Evolutionary conservation across 1,139 yeast species (phyloP).

Genomic region (Lodderomyces oxycetoniae): DNA sequence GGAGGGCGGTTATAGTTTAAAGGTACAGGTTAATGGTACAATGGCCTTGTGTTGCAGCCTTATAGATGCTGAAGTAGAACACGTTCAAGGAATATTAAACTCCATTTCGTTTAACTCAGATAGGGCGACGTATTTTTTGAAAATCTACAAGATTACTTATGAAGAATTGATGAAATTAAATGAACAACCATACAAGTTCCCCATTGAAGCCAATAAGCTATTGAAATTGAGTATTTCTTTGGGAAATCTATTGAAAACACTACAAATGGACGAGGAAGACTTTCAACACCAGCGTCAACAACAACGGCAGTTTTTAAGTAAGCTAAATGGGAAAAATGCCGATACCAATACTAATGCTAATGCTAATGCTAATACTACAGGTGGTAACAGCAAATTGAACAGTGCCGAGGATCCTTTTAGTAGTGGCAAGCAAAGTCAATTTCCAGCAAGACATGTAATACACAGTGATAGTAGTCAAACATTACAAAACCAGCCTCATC

Average conservation of each 20-base stretch:
- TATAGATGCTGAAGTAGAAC: constrained; percentile 26
- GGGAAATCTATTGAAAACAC: constrained; percentile 38
- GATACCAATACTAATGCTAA: background rate
- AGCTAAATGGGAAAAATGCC: constrained; percentile 4
- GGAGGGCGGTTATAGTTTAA: too few species aligned
- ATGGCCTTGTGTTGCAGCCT: too few species aligned
- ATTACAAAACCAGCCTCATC: constrained; percentile 22
- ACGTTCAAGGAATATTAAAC: constrained; percentile 26
- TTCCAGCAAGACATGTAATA: background rate
- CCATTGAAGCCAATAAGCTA: constrained; percentile 36
- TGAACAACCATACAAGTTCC: constrained; percentile 22
- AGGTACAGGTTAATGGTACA: too few species aligned
- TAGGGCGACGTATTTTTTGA: constrained; percentile 21
- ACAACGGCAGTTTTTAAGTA: constrained; percentile 10
- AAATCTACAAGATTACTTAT: constrained; percentile 31
- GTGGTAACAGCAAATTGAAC: background rate
- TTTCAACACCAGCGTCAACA: constrained; percentile 14
- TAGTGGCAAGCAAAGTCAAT: background rate
- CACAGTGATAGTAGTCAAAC: background rate
- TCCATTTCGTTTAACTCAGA: constrained; percentile 34
- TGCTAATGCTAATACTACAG: background rate
- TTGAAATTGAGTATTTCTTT: constrained; percentile 42
- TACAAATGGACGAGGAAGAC: constrained; percentile 34
- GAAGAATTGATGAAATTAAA: constrained; percentile 24
- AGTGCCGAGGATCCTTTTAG: background rate